Conservation (phyloP, 352 stramenopile genomes). For the Plasmopara viticola region DNA sequence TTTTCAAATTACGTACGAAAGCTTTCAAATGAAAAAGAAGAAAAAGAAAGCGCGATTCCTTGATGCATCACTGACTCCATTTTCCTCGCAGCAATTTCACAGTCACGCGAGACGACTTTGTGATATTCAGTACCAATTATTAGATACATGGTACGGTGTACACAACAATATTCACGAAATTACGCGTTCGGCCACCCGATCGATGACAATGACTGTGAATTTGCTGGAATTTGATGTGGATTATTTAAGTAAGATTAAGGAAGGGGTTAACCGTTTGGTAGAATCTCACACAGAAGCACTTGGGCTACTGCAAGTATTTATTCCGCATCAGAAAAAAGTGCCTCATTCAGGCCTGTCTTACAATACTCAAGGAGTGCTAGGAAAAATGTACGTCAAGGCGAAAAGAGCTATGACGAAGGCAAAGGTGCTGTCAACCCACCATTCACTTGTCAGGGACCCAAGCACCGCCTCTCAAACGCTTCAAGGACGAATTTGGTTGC, state of each 20-base stretch:
- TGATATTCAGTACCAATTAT: constrained; percentile 55
- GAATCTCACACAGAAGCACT: constrained; percentile 34
- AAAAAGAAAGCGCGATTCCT: constrained; percentile 44
- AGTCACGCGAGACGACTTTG: constrained; percentile 42
- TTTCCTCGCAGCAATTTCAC: constrained; percentile 43
- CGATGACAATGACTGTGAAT: constrained; percentile 17
- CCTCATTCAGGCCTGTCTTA: not conserved
- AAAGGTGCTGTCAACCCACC: constrained; percentile 18
- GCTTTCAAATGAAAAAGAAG: constrained; percentile 49
- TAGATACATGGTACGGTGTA: constrained; percentile 40
- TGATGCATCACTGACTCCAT: constrained; percentile 46
- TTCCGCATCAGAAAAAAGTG: constrained; percentile 42
- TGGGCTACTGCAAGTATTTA: constrained; percentile 36
- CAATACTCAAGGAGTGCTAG: constrained; percentile 28
- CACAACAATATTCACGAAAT: constrained; percentile 40
- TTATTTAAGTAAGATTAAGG: constrained; percentile 41
- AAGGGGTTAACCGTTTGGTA: constrained; percentile 33
- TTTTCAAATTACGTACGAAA: constrained; percentile 57
- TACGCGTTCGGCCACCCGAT: constrained; percentile 14
- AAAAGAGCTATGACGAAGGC: constrained; percentile 26
- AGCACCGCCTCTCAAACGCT: constrained; percentile 20
- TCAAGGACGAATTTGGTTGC: constrained; percentile 44
- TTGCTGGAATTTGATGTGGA: constrained; percentile 27
- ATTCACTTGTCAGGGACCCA: constrained; percentile 13
- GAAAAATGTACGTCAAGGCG: constrained; percentile 41